Evolutionary conservation across 345 rosid genomes (phyloP).

Genomic region (Stellera chamaejasme): DNA sequence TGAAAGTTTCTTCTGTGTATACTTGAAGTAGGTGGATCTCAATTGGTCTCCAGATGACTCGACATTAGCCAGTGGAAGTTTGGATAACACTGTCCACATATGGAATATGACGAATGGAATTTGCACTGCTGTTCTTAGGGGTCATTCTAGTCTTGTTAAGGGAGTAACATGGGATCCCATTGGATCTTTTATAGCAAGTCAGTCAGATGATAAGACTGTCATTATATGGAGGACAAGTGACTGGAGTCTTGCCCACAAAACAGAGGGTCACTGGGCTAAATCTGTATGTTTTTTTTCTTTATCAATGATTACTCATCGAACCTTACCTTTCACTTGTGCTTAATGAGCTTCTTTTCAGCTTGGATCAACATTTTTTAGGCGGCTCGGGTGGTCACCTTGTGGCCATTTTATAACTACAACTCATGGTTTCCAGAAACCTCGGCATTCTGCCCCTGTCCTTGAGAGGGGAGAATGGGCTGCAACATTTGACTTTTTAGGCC

Average conservation of each 20-base stretch:
- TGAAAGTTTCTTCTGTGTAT: conserved; percentile 25
- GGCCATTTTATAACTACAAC: conserved; percentile 98
- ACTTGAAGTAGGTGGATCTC: conserved; percentile 99
- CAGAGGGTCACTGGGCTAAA: conserved; percentile 98
- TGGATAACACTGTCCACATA: conserved; percentile 90
- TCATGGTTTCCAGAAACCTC: conserved; percentile 99
- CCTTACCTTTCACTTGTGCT: conserved; percentile 18
- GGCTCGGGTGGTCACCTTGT: conserved; percentile 99
- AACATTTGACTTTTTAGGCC: conserved; percentile 94
- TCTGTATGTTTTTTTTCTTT: conserved; percentile 52
- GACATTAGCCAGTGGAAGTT: conserved; percentile 91
- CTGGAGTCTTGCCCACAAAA: conserved; percentile 95
- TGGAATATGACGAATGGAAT: conserved; percentile 96
- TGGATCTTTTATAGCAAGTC: conserved; percentile 96
- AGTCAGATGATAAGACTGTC: conserved; percentile 97
- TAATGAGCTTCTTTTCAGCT: conserved; percentile 41
- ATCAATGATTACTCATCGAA: conserved; percentile 4
- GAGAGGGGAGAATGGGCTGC: conserved; percentile 99
- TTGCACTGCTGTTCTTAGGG: conserved; percentile 95
- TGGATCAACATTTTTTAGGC: conserved; percentile 97
- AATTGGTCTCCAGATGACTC: conserved; percentile 99
- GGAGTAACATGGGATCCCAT: conserved; percentile 99
- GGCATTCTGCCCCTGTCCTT: conserved; percentile 99
- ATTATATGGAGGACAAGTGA: conserved; percentile 98
- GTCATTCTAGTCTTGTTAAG: conserved; percentile 93